Conservation (phyloP, 2,329 filamentous ascomycete genomes). For the Hymenoscyphus occultus region DNA sequence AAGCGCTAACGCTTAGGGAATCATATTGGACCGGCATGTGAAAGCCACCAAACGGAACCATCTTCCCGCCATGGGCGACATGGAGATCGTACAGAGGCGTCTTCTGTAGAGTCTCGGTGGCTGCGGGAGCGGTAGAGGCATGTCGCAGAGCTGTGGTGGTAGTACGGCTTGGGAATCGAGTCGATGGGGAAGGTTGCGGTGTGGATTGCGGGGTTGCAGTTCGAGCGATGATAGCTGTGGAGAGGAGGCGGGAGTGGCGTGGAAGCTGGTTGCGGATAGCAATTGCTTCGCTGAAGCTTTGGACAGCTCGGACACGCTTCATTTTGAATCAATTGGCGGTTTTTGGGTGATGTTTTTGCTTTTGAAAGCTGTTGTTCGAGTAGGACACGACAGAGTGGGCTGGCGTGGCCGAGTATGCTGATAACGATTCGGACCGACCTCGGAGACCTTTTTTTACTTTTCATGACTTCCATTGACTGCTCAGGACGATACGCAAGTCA, state of each 20-base stretch:
- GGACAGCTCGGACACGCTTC: conserved; percentile 33
- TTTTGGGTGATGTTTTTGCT: conserved; percentile 3
- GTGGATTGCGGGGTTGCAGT: conserved; percentile 12
- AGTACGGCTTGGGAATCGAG: conserved; percentile 7
- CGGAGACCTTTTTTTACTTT: no score
- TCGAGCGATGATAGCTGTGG: conserved; percentile 26
- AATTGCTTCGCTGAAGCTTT: conserved; percentile 23
- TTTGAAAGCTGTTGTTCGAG: background rate
- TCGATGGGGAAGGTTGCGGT: conserved; percentile 10
- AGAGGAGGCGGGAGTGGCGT: conserved; percentile 26
- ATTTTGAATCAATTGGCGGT: conserved; percentile 29
- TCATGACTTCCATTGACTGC: no score
- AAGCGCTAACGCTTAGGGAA: conserved; percentile 72
- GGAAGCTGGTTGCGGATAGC: conserved; percentile 13
- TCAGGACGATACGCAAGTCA: no score
- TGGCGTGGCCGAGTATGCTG: no score
- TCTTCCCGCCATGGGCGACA: conserved; percentile 76
- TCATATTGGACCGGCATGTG: conserved; percentile 90
- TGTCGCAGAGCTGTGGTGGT: conserved; percentile 9
- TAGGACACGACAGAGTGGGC: no score
- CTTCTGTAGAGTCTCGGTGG: conserved; percentile 45
- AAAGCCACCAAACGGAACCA: conserved; percentile 95
- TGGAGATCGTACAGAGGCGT: conserved; percentile 80
- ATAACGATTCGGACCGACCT: no score
- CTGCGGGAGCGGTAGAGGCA: conserved; percentile 16